Evolutionary conservation across 179 eudicot genomes (phyloP).

Genomic region (Vitellaria paradoxa): DNA sequence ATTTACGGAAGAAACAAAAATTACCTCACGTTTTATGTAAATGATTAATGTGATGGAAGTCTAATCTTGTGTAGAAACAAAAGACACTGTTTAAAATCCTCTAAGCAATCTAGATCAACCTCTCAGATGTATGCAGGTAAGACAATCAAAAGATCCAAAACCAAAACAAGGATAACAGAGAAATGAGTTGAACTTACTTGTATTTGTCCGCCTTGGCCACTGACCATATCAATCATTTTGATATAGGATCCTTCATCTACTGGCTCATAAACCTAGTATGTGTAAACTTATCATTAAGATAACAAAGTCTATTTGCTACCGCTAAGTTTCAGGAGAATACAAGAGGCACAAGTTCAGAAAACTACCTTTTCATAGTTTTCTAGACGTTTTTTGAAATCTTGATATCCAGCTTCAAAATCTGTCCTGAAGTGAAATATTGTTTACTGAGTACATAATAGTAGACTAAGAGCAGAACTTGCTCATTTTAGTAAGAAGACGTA

Average conservation of each 20-base stretch:
- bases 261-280: conserved; percentile 81
- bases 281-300: neutral
- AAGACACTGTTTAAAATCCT: conserved; percentile 6
- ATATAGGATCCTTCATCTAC: conserved; percentile 98
- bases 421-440: conserved; percentile 55
- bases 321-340: neutral
- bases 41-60: neutral
- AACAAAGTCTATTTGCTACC: neutral
- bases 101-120: conserved; percentile 5
- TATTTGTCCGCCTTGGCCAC: conserved; percentile 98
- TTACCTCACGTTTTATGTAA: neutral
- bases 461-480: conserved; percentile 1
- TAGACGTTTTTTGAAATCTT: conserved; percentile 82
- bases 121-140: neutral
- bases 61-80: neutral
- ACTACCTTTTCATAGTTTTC: conserved; percentile 89
- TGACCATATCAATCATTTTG: conserved; percentile 97
- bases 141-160: neutral
- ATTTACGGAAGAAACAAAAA: neutral
- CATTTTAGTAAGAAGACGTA: conserved; percentile 33
- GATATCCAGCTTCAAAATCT: conserved; percentile 97
- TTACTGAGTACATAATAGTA: conserved; percentile 9
- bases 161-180: neutral
- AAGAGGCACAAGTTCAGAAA: conserved; percentile 12
- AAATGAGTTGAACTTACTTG: conserved; percentile 45